Conservation (phyloP, 2,329 filamentous ascomycete species). For the Ophiostoma sp. region DNA sequence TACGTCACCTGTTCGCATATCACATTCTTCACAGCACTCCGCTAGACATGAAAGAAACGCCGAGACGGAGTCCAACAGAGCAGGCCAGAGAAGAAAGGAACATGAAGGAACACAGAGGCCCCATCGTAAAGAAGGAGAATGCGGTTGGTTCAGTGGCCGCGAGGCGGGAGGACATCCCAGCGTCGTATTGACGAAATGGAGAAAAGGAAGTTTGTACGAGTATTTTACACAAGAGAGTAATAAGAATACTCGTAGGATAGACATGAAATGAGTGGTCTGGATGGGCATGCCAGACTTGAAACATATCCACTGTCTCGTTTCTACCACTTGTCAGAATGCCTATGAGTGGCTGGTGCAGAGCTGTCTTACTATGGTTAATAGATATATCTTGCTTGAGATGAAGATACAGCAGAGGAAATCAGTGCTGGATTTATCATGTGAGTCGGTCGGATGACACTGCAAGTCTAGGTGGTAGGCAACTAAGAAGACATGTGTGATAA, state of each 20-base stretch:
- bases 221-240: background rate
- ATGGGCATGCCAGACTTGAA: constrained; percentile 3
- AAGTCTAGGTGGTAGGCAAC: background rate
- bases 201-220: background rate
- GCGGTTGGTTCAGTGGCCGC: background rate
- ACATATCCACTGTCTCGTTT: constrained; percentile 1
- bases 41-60: too few species aligned
- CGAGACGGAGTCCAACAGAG: too few species aligned
- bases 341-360: background rate
- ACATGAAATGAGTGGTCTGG: background rate
- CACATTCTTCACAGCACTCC: background rate
- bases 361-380: too few species aligned
- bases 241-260: constrained; percentile 4
- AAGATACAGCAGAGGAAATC: background rate
- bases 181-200: constrained; percentile 1
- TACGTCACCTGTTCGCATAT: background rate
- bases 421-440: background rate
- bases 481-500: background rate
- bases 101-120: background rate
- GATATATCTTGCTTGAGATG: background rate
- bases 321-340: constrained; percentile 4
- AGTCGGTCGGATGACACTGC: background rate
- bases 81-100: background rate
- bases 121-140: background rate
- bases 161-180: background rate